Conservation (phyloP, 2,329 filamentous ascomycete species). For the Aureobasidium sp. region DNA sequence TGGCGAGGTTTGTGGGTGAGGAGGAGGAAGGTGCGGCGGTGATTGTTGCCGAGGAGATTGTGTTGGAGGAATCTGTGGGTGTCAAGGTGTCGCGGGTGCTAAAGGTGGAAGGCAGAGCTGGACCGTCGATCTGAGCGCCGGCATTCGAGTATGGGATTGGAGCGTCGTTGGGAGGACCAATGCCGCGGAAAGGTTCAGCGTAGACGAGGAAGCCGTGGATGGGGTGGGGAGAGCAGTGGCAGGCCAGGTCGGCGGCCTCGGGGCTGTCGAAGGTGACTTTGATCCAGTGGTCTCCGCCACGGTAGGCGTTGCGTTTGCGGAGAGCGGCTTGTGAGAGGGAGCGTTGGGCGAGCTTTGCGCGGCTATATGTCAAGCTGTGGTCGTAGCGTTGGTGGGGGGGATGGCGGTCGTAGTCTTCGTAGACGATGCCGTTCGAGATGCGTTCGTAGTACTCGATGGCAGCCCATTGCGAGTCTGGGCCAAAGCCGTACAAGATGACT, state of each 20-base stretch:
- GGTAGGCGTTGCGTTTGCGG: conserved; percentile 70
- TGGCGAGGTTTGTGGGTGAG: conserved; percentile 7
- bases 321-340: conserved; percentile 66
- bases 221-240: conserved; percentile 40
- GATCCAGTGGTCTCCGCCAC: conserved; percentile 86
- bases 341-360: conserved; percentile 61
- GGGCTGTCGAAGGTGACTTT: conserved; percentile 47
- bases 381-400: conserved; percentile 69
- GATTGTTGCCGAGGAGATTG: conserved; percentile 37
- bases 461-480: conserved; percentile 63
- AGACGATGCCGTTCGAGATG: conserved; percentile 70
- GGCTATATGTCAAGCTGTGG: conserved; percentile 65
- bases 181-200: conserved; percentile 42
- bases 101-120: conserved; percentile 25
- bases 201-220: conserved; percentile 43
- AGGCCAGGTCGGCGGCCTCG: conserved; percentile 43
- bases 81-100: conserved; percentile 29
- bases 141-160: conserved; percentile 34
- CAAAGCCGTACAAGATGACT: conserved; percentile 79
- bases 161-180: conserved; percentile 37
- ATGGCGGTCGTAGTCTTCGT: conserved; percentile 86
- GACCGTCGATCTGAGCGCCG: conserved; percentile 26
- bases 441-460: conserved; percentile 84
- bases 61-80: conserved; percentile 29
- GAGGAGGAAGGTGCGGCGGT: conserved; percentile 18